These are phyloP conservation scores for Striga hermonthica DNA, from an alignment of 305 asterid species.

Conservation along the genomic window DNA sequence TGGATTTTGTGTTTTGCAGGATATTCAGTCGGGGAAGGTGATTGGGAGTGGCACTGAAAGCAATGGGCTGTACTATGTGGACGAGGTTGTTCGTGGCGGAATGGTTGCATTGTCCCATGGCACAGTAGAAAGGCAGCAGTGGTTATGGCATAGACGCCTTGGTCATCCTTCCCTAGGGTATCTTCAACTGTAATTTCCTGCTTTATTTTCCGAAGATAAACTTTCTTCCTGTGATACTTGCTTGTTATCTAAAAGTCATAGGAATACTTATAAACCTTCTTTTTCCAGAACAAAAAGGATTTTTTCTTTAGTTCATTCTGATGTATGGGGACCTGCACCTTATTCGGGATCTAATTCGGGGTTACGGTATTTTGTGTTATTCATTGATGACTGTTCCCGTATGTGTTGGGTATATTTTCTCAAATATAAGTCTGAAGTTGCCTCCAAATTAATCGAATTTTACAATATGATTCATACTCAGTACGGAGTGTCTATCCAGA, in stretches of 20 bases:
- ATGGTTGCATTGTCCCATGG: not conserved
- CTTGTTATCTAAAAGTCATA: not conserved
- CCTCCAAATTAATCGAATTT: not conserved
- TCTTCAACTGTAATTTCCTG: not conserved
- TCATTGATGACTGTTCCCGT: too few relatives aligned
- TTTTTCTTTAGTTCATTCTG: not conserved
- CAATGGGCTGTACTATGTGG: too few relatives aligned
- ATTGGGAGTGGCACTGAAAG: too few relatives aligned
- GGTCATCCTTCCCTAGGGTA: not conserved
- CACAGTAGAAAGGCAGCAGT: not conserved
- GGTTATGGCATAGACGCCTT: not conserved
- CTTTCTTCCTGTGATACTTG: conserved; percentile 2
- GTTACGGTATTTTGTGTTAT: too few relatives aligned
- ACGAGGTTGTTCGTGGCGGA: too few relatives aligned
- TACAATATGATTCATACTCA: conserved; percentile 17
- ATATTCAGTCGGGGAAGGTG: too few relatives aligned
- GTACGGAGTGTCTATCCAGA: not conserved
- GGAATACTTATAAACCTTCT: too few relatives aligned
- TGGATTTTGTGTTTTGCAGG: too few relatives aligned
- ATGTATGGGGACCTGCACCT: too few relatives aligned
- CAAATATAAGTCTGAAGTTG: too few relatives aligned
- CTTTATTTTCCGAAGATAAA: not conserved
- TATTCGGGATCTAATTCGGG: too few relatives aligned
- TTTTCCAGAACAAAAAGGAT: not conserved
- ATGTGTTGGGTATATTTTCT: too few relatives aligned